These are phyloP conservation scores for Isatis lusitanica DNA, from an alignment of 441 rosid genomes.

Conservation along the genomic window DNA sequence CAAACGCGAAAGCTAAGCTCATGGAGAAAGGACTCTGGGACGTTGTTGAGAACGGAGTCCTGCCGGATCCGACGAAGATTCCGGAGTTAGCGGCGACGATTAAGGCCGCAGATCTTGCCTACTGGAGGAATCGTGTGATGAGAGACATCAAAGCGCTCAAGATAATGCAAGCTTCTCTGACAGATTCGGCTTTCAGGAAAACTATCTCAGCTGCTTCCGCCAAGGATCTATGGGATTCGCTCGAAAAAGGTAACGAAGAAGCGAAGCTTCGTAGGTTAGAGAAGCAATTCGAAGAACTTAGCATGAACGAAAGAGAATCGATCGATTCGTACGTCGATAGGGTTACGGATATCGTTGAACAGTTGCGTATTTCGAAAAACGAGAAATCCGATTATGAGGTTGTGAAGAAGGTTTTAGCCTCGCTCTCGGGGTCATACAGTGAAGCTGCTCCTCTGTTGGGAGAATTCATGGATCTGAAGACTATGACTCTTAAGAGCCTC, in stretches of 20 bases:
- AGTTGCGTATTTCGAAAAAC: neutral
- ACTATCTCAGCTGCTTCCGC: neutral
- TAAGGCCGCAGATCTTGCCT: neutral
- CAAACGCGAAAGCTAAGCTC: neutral
- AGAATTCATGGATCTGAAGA: neutral
- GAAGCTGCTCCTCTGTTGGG: neutral
- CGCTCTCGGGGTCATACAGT: neutral
- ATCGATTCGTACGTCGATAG: neutral
- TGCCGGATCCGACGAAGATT: conserved; percentile 1
- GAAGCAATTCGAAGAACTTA: conserved; percentile 11
- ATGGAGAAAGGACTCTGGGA: conserved; percentile 15
- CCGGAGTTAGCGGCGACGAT: conserved; percentile 10
- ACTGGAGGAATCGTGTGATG: neutral
- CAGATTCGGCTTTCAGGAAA: neutral
- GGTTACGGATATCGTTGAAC: neutral
- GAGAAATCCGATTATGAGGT: conserved; percentile 4
- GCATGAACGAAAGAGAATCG: neutral
- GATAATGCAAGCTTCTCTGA: conserved; percentile 1
- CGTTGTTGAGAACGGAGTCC: conserved; percentile 9
- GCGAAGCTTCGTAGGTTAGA: neutral
- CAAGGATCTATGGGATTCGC: conserved; percentile 9
- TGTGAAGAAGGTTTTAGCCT: conserved; percentile 3
- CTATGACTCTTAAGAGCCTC: neutral
- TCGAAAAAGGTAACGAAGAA: conserved; percentile 9
- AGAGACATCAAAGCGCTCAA: conserved; percentile 21